Percentiles rank a stretch among this genome's conserved stretches.
These are phyloP conservation scores for Sambucus nigra DNA, from an alignment of 129 eudicot species.

Conservation along the genomic window DNA sequence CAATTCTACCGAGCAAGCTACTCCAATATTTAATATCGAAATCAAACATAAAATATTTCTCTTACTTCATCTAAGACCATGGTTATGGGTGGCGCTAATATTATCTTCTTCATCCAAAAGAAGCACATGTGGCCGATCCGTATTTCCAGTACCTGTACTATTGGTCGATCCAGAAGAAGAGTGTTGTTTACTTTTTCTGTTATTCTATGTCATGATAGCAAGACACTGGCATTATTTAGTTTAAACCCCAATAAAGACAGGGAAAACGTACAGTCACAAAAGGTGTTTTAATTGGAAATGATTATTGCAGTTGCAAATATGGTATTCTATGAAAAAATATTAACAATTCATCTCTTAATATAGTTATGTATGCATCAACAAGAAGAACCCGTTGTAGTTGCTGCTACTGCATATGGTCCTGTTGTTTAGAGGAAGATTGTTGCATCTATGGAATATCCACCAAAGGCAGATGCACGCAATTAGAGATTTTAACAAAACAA, in stretches of 20 bases:
- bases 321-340: not conserved
- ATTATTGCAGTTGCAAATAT: not conserved
- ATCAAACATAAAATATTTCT: too few relatives aligned
- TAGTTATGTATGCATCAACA: not conserved
- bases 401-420: constrained; percentile 80
- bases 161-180: constrained; percentile 97
- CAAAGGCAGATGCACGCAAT: constrained; percentile 11
- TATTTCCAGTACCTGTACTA: constrained; percentile 94
- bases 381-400: constrained; percentile 65
- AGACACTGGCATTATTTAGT: not conserved
- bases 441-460: constrained; percentile 39
- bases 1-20: too few relatives aligned
- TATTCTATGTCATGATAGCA: constrained; percentile 38
- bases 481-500: not conserved
- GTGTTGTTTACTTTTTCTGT: constrained; percentile 87
- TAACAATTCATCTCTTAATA: too few relatives aligned
- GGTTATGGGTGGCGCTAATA: too few relatives aligned
- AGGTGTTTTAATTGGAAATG: not conserved
- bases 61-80: too few relatives aligned
- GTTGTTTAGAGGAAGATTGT: constrained; percentile 79
- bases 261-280: not conserved
- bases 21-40: too few relatives aligned
- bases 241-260: not conserved
- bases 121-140: too few relatives aligned
- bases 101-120: too few relatives aligned